Evolutionary conservation across 1,284 basidiomycete species (phyloP).

Genomic region (Gymnopus androsaceus): DNA sequence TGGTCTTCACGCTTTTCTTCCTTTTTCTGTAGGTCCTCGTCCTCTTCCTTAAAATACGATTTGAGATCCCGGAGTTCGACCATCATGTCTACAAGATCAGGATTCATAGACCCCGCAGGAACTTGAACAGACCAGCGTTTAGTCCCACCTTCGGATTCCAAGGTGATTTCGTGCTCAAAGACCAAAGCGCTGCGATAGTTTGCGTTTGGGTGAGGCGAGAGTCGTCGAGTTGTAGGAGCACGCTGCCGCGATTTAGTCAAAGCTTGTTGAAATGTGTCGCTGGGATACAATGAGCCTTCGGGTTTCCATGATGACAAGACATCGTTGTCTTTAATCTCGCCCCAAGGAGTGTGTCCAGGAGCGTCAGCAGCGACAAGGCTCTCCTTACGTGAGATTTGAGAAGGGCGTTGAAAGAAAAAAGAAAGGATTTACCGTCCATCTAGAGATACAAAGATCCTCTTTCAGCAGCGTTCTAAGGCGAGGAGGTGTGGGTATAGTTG

Average conservation of each 20-base stretch:
- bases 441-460: constrained; percentile 49
- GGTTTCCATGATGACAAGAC: constrained; percentile 47
- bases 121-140: constrained; percentile 39
- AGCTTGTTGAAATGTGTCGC: constrained; percentile 37
- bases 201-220: neutral
- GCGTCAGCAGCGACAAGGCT: constrained; percentile 33
- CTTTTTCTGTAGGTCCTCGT: constrained; percentile 15
- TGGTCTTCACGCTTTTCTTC: constrained; percentile 24
- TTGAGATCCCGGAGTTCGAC: constrained; percentile 40
- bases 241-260: constrained; percentile 26
- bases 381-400: constrained; percentile 26
- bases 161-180: constrained; percentile 36
- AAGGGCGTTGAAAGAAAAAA: neutral
- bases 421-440: constrained; percentile 50
- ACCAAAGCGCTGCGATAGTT: constrained; percentile 33
- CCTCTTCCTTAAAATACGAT: constrained; percentile 38
- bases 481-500: constrained; percentile 54
- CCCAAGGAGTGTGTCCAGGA: constrained; percentile 51
- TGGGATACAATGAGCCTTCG: constrained; percentile 53
- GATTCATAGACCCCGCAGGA: constrained; percentile 37
- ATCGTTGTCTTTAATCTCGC: constrained; percentile 30
- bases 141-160: constrained; percentile 27
- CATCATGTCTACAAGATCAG: constrained; percentile 44
- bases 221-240: constrained; percentile 7
- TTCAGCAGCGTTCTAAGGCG: constrained; percentile 51